Base-by-base conservation (phyloP, 1,284 basidiomycete species). In the Cryptococcus maquisensis region DNA sequence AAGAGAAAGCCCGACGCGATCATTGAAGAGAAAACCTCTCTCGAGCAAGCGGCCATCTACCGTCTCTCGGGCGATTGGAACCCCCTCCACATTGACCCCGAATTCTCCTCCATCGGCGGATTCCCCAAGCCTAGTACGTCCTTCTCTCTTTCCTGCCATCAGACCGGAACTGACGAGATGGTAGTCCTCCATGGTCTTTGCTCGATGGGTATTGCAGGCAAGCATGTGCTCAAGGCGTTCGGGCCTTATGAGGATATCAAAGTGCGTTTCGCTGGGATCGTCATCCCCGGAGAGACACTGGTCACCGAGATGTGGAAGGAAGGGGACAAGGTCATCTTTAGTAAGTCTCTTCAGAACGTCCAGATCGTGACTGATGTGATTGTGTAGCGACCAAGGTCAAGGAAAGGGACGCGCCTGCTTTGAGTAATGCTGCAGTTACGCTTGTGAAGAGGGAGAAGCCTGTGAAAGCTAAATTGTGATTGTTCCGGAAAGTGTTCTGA, bases 291-390 rank as follows among this genome's bases (percentile, higher is more conserved):
- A 10, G 93, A 98, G 79, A 98, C 95, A 0, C 81, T 96, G 45
- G 80, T 92, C 18, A 96, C 92, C 0, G 85, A 90, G 73, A 96
- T 97, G 93, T 98, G 95, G 95, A 97, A 94, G 74, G 92, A 97
- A 67, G 90, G 87, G 18, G 78, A 83, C 67, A 97, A 88, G 78
- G 86, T 98, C 61, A 84, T 97, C 61, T 98, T 98, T 76, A 80
- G 89, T 92, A 72, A 70, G 88, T 81, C 1, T 41, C 23, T 20
- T 26, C 32, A n/a, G 4, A 18, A 16, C 7, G 9, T 10, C 13
- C 7, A 4, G 20, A 37, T 47, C 13, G 20, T 6, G n/a, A 48
- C 51, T 58, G 49, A 54, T 42, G 23, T 43, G 28, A 13, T 8
- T 35, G 37, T 4, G 8, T n/a, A 77, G 76, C 66, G 47, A 64